Evolutionary conservation across 345 rosid species (phyloP).

Genomic region (Anacardium occidentale): DNA sequence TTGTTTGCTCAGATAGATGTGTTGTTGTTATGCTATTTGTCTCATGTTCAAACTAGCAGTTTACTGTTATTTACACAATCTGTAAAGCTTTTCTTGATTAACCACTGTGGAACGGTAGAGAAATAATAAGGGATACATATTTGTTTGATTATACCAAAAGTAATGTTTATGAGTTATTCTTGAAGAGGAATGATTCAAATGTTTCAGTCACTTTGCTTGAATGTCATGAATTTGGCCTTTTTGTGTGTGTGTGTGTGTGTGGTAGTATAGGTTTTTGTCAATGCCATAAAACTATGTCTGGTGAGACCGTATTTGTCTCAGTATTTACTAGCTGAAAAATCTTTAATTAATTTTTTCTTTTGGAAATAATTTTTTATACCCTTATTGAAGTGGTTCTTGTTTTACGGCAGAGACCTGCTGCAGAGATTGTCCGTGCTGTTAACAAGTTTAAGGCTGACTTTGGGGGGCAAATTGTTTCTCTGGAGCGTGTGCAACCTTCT

Average conservation of each 20-base stretch:
- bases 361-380: background rate
- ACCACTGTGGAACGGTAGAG: background rate
- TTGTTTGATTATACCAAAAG: background rate
- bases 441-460: constrained; percentile 94
- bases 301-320: background rate
- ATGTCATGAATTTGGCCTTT: background rate
- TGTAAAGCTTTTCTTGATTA: background rate
- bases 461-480: constrained; percentile 81
- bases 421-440: constrained; percentile 84
- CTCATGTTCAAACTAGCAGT: background rate
- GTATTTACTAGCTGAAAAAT: background rate
- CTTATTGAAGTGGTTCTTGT: constrained; percentile 6
- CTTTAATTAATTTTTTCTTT: background rate
- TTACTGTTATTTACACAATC: background rate
- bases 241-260: too few species aligned
- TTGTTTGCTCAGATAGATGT: background rate
- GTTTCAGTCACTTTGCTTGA: background rate
- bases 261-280: background rate
- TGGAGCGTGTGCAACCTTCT: constrained; percentile 94
- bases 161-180: background rate
- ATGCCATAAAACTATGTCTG: background rate
- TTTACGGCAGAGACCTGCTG: constrained; percentile 69
- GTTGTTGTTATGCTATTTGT: background rate
- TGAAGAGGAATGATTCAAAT: background rate
- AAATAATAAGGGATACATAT: background rate